Conservation (phyloP, 2,329 filamentous ascomycete species). For the Nothophaeocryptopus gaeumannii region DNA sequence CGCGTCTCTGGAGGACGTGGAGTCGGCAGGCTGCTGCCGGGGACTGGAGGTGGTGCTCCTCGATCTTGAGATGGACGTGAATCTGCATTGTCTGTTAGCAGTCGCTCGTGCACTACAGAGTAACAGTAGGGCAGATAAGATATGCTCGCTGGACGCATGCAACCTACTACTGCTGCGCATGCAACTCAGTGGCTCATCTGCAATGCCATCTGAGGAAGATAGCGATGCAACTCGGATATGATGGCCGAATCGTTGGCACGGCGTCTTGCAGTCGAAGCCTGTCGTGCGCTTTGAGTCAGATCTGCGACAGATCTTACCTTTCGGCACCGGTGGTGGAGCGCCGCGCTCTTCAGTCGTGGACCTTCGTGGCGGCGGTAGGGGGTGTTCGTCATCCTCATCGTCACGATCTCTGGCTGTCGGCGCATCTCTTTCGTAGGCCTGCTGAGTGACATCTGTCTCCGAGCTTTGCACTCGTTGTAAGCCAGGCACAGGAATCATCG, state of each 20-base stretch:
- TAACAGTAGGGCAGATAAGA: conserved; percentile 3
- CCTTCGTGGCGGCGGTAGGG: conserved; percentile 43
- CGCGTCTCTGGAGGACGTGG: conserved; percentile 26
- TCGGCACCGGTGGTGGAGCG: conserved; percentile 45
- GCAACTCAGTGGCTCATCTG: conserved; percentile 7
- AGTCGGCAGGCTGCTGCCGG: conserved; percentile 15
- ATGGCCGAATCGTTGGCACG: conserved; percentile 4
- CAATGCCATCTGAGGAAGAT: conserved; percentile 14
- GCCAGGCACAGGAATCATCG: conserved; percentile 57
- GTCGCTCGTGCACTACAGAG: not conserved
- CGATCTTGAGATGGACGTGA: conserved; percentile 21
- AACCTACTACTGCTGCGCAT: conserved; percentile 9
- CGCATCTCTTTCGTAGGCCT: conserved; percentile 39
- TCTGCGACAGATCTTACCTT: conserved; percentile 46
- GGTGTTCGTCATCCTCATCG: conserved; percentile 54
- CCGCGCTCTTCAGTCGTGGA: conserved; percentile 38
- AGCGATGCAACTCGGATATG: conserved; percentile 6
- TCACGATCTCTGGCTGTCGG: conserved; percentile 44
- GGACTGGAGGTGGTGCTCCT: conserved; percentile 20
- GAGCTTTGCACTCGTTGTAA: conserved; percentile 59
- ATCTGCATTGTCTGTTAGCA: conserved; percentile 15
- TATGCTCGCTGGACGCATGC: conserved; percentile 13
- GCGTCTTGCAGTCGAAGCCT: conserved; percentile 8
- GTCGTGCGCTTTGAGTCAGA: conserved; percentile 10
- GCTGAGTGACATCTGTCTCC: conserved; percentile 43